These are phyloP conservation scores for Blastocrithidia nonstop DNA, from an alignment of 208 protist species.

Conservation along the genomic window DNA sequence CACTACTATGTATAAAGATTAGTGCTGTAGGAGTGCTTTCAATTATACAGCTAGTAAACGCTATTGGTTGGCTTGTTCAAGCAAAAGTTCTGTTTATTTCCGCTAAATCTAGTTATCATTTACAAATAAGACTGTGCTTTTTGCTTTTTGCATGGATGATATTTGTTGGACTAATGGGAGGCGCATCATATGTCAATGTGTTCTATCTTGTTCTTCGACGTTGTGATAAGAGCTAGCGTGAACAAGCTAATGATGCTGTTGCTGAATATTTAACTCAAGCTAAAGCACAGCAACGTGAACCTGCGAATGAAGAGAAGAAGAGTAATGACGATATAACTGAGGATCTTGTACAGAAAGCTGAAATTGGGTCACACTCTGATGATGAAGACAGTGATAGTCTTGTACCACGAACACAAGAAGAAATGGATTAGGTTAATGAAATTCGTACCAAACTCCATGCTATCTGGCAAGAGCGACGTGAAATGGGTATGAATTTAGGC, in stretches of 20 bases:
- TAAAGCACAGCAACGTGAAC: conserved; percentile 1
- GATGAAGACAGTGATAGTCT: background rate
- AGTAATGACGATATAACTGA: background rate
- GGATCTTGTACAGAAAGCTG: background rate
- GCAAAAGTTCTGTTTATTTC: conserved; percentile 50
- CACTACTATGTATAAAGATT: conserved; percentile 66
- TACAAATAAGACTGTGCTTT: conserved; percentile 41
- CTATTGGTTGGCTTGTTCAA: conserved; percentile 75
- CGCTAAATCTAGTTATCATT: conserved; percentile 9
- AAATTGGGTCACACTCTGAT: background rate
- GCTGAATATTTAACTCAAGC: conserved; percentile 5
- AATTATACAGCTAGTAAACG: conserved; percentile 74
- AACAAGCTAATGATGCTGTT: conserved; percentile 11
- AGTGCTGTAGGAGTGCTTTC: conserved; percentile 63
- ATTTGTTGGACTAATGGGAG: conserved; percentile 81
- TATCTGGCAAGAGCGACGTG: conserved; percentile 36
- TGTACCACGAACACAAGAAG: conserved; percentile 5
- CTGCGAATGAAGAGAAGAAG: background rate
- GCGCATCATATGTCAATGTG: conserved; percentile 85
- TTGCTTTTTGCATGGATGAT: conserved; percentile 76
- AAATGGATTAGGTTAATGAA: conserved; percentile 10
- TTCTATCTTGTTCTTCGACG: conserved; percentile 76
- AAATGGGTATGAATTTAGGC: conserved; percentile 76
- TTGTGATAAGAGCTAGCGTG: conserved; percentile 11
- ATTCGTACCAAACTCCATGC: conserved; percentile 10